Conservation (phyloP, 371 early-diverging fungal genomes). For the Mortierella sp. region DNA sequence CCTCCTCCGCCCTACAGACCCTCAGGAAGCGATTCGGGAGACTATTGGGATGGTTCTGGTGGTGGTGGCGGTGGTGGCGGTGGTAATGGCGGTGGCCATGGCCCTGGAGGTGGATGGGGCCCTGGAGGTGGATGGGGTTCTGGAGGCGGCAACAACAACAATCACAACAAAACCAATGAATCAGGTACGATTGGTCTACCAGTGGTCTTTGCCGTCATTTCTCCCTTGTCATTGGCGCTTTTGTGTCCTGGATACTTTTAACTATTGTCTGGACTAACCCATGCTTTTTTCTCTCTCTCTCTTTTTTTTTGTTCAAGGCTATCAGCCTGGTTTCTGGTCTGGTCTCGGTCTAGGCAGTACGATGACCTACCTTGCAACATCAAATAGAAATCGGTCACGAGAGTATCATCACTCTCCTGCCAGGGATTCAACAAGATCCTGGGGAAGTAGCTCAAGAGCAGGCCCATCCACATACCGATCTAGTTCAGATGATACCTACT, state of each 20-base stretch:
- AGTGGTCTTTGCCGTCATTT: background rate
- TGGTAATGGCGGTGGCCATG: constrained; percentile 31
- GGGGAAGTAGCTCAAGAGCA: background rate
- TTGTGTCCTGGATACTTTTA: no score
- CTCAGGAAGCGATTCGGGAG: constrained; percentile 8
- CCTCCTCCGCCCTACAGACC: constrained; percentile 49
- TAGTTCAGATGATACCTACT: constrained; percentile 11
- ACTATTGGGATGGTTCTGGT: constrained; percentile 31
- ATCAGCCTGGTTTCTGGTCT: constrained; percentile 55
- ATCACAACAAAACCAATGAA: constrained; percentile 16
- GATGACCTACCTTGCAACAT: constrained; percentile 38
- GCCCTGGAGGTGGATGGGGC: constrained; percentile 13
- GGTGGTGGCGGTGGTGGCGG: constrained; percentile 42
- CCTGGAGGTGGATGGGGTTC: constrained; percentile 32
- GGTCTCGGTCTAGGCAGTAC: constrained; percentile 53
- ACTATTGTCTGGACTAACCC: no score
- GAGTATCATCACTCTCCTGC: background rate
- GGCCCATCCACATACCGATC: constrained; percentile 14
- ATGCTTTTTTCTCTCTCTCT: background rate
- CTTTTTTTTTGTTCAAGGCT: constrained; percentile 11
- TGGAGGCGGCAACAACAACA: constrained; percentile 29
- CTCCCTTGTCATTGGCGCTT: background rate
- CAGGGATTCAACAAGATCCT: constrained; percentile 3
- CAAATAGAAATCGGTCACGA: constrained; percentile 17
- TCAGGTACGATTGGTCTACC: constrained; percentile 11